Conservation (phyloP, 139 green algal species). For the Tetradesmus lagerheimii region DNA sequence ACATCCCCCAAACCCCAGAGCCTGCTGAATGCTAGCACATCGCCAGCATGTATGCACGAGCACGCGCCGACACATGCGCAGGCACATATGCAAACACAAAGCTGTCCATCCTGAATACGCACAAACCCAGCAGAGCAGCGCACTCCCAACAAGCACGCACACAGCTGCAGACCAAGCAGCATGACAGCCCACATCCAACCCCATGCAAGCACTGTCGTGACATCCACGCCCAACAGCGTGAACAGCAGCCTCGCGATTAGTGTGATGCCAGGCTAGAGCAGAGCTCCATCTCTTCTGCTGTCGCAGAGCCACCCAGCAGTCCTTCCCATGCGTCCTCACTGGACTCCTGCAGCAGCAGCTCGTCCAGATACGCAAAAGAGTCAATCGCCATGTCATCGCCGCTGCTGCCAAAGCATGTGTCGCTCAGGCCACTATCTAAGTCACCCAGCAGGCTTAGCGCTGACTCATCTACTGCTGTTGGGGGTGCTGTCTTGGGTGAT, state of each 20-base stretch:
- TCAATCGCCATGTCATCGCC: constrained; percentile 15
- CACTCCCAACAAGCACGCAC: no score
- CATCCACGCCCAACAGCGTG: no score
- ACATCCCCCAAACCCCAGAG: background rate
- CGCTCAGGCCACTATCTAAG: background rate
- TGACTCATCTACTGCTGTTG: background rate
- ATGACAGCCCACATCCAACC: no score
- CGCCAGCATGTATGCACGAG: no score
- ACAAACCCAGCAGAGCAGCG: no score
- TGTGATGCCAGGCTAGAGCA: background rate
- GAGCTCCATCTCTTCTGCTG: constrained; percentile 18
- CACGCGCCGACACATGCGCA: no score
- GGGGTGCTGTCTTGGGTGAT: background rate
- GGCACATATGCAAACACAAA: no score
- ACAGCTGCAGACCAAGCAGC: no score
- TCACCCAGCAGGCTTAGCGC: background rate
- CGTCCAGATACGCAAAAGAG: constrained; percentile 3
- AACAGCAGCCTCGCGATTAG: background rate
- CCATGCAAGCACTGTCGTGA: no score
- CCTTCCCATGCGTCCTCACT: constrained; percentile 26
- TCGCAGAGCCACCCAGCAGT: background rate
- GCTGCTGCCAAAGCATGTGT: constrained; percentile 18
- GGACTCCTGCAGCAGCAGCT: constrained; percentile 5
- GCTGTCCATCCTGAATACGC: no score
- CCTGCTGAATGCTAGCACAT: background rate